phyloP scores from a whole-genome alignment of 2,329 filamentous ascomycete genomes.

The Ceratocystis cubensis region DNA sequence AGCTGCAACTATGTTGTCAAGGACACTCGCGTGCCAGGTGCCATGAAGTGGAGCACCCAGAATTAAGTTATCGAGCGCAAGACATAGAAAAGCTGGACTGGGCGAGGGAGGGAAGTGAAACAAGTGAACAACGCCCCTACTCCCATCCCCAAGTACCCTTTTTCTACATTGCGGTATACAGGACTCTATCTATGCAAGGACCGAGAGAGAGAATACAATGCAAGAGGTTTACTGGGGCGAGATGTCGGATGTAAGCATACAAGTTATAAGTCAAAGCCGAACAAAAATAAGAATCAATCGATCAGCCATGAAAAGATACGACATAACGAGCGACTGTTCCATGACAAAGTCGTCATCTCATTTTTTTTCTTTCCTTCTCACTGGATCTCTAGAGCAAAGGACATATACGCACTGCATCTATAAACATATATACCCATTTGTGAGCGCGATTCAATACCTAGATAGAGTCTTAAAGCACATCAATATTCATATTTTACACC shows the following conservation, averaged over 20 bases:
- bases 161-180: background rate
- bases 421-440: constrained; percentile 10
- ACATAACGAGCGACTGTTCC: background rate
- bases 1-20: constrained; percentile 37
- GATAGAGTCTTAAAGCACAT: background rate
- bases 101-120: no score
- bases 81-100: background rate
- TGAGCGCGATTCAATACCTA: background rate
- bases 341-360: background rate
- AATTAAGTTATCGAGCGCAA: background rate
- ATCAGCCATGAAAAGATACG: background rate
- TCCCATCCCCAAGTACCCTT: background rate
- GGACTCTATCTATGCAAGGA: background rate
- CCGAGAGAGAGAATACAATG: background rate
- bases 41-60: constrained; percentile 21
- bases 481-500: background rate
- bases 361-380: background rate
- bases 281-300: background rate
- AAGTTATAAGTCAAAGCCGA: background rate
- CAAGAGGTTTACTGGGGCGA: background rate
- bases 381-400: background rate
- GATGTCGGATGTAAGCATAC: background rate
- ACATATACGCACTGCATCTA: background rate
- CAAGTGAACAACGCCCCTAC: no score
- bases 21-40: constrained; percentile 20